Percentiles rank a stretch among this genome's conserved stretches.
Evolutionary conservation across 164 flowering plant genomes (phyloP).

Genomic region (Liquidambar formosana): DNA sequence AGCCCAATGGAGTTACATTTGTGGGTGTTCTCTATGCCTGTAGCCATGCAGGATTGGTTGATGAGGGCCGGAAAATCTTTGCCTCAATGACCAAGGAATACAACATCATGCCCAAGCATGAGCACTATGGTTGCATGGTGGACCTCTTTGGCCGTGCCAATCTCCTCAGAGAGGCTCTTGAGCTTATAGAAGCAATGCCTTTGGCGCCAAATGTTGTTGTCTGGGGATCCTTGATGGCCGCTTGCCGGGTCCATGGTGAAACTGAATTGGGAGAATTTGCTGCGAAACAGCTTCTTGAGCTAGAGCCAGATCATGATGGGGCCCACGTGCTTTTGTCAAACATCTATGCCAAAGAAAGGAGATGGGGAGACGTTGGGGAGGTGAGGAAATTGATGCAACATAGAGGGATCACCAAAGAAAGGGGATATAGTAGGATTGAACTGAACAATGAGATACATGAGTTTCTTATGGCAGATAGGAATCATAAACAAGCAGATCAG

Average conservation of each 20-base stretch:
- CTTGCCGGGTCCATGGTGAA: slow-evolving; percentile 63
- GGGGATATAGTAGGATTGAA: slow-evolving; percentile 66
- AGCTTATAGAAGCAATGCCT: slow-evolving; percentile 71
- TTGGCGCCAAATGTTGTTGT: slow-evolving; percentile 64
- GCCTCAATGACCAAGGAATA: slow-evolving; percentile 57
- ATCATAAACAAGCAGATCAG: slow-evolving; percentile 46
- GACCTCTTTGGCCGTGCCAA: slow-evolving; percentile 79
- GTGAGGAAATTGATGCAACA: slow-evolving; percentile 57
- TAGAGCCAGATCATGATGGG: slow-evolving; percentile 78
- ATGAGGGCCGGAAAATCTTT: slow-evolving; percentile 57
- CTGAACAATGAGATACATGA: slow-evolving; percentile 53
- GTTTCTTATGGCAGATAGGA: slow-evolving; percentile 60
- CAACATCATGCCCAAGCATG: slow-evolving; percentile 54
- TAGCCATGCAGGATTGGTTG: slow-evolving; percentile 79
- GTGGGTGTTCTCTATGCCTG: slow-evolving; percentile 76
- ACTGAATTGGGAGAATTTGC: slow-evolving; percentile 69
- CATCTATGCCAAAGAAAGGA: slow-evolving; percentile 60
- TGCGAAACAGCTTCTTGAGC: slow-evolving; percentile 56
- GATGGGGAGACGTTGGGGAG: slow-evolving; percentile 61
- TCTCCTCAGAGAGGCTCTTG: slow-evolving; percentile 58
- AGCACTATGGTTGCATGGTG: slow-evolving; percentile 85
- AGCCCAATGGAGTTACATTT: slow-evolving; percentile 72
- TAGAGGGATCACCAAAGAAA: slow-evolving; percentile 62
- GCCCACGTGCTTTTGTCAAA: slow-evolving; percentile 76
- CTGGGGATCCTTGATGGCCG: slow-evolving; percentile 79